Evolutionary conservation across 352 stramenopile species (phyloP), one percentile per base, ranked within the genome.

Genomic region (Phytophthora ohioensis): DNA sequence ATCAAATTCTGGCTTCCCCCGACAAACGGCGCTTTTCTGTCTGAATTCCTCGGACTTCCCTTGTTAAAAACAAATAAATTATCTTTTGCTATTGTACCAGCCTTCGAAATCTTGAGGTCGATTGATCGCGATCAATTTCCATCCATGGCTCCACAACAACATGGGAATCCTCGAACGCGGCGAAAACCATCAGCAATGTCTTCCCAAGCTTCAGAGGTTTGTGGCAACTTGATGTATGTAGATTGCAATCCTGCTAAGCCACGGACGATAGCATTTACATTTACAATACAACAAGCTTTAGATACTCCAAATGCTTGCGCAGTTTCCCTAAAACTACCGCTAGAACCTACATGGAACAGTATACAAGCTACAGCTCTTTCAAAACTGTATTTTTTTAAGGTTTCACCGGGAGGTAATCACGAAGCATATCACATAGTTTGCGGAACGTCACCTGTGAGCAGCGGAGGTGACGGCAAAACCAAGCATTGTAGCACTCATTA

Each of bases 1-100:
- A 27, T 27, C 1, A 27, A 27, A 27, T 27, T 2, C 2, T 27
- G 21, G 21, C 21, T 27, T 27, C 21, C 21, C 21, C 21, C 21
- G 21, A 27, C 21, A 2, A 27, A 27, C 21, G 21, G 21, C 21
- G 1, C 1, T 27, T 27, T 27, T 27, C 0, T 27, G 21, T 27
- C 21, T 27, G 21, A 27, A 27, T 27, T 27, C 21, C 21, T 27
- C 21, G 21, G 1, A 27, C 21, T 27, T 27, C 21, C 21, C 21
- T 27, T 27, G 21, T 27, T 43, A 15, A 43, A 4, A 43, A 43
- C 6, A 43, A 11, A 27, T 27, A 27, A 27, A 27, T 27, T 63
- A 54, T 32, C 32, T 63, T n/a, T 63, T 63, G n/a, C 56, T 42
- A 54, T 63, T 63, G 43, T 64, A 64, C 57, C 57, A 64, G 46